phyloP scores from a whole-genome alignment of 192 early-diverging fungal genomes.

The Spinellus fusiger region DNA sequence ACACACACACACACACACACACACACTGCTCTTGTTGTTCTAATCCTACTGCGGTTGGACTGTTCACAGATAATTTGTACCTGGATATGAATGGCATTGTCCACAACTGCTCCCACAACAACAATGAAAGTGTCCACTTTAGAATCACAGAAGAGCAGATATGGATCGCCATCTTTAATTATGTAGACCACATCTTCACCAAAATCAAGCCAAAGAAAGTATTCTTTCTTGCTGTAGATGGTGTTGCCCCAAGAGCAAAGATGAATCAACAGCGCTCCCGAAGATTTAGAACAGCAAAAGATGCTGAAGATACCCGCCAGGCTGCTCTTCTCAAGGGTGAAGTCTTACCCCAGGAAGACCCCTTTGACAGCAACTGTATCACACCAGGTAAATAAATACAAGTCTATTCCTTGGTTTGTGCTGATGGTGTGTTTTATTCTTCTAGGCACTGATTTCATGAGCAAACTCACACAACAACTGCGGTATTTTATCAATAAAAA shows the following conservation, averaged over 20 bases:
- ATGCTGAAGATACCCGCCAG: slow-evolving; percentile 58
- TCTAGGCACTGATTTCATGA: slow-evolving; percentile 92
- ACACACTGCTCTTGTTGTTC: not conserved
- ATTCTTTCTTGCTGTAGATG: slow-evolving; percentile 93
- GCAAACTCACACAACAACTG: slow-evolving; percentile 75
- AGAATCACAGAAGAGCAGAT: slow-evolving; percentile 91
- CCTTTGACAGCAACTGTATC: slow-evolving; percentile 98
- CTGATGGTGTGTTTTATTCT: not conserved
- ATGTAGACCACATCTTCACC: slow-evolving; percentile 89
- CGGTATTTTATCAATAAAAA: slow-evolving; percentile 89
- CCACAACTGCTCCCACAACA: slow-evolving; percentile 93
- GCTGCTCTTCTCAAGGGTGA: slow-evolving; percentile 67
- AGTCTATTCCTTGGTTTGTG: too few relatives aligned
- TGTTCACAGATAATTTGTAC: slow-evolving; percentile 82
- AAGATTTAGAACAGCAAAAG: slow-evolving; percentile 92
- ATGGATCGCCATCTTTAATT: slow-evolving; percentile 91
- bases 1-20: not conserved
- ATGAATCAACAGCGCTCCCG: slow-evolving; percentile 99
- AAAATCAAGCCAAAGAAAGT: slow-evolving; percentile 91
- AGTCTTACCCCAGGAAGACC: slow-evolving; percentile 56
- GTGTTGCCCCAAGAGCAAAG: slow-evolving; percentile 95
- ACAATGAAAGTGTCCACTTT: slow-evolving; percentile 82
- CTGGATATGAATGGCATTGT: slow-evolving; percentile 99
- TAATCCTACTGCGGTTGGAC: not conserved
- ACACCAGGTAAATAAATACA: slow-evolving; percentile 69